Evolutionary conservation across 371 early-diverging fungal species (phyloP), one percentile per base, ranked within the genome.

Genomic region (Capillidium rhysosporum): DNA sequence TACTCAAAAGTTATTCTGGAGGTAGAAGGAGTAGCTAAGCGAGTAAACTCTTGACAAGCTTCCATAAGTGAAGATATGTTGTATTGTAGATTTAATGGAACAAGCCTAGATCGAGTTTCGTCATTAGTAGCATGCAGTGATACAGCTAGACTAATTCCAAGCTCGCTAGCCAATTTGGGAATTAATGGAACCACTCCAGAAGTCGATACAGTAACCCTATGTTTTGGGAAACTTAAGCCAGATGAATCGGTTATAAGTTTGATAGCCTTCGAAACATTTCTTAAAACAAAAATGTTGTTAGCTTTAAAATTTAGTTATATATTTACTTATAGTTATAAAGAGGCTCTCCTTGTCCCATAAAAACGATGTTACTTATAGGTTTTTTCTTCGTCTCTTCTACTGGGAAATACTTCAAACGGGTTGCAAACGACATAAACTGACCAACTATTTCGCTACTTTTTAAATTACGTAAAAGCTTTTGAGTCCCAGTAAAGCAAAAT

Each of bases 281-380:
- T 72, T 29, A 39, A 29, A 7, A 9, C 14, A 9, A 40, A 18
- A 26, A 24, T 10, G 26, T n/a, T 12, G 40, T 7, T 7, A 14
- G 1, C 14, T n/a, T n/a, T 2, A 5, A 25, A 20, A 12, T 16
- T n/a, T 10, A 21, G 16, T 12, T 34, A 38, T 4, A 29, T 34
- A 43, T 18, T 40, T 63, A 65, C 63, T 63, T 68, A 68, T 82
- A 89, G 61, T 88, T 89, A 61, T 87, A 84, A 28, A 90, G 65
- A 0, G 90, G 91, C 58, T 92, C 93, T 1, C 78, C 93, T 71
- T 86, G 87, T 23, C 89, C 91, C 93, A 92, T 89, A 59, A 87
- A 89, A 2, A 90, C 91, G 56, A 89, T 80, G 60, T 87, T 86
- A 21, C 76, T 71, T 30, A 92, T 71, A 24, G 62, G 71, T 30